Evolutionary conservation across 805 yeast species (phyloP).

Genomic region (Grigorovia yakushimaensis): DNA sequence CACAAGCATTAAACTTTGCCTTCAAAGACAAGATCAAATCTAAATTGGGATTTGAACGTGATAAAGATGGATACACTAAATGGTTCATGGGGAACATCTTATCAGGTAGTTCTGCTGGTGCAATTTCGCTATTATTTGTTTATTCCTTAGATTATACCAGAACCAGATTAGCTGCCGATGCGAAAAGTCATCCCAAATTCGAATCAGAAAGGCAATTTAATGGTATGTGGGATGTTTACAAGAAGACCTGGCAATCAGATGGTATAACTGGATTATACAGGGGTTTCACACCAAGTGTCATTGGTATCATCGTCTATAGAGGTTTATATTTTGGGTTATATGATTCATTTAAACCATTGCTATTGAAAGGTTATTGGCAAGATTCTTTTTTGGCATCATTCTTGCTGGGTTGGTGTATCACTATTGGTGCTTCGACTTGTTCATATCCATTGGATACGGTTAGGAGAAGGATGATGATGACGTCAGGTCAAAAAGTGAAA

Average conservation of each 20-base stretch:
- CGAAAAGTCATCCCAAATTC: constrained; percentile 40
- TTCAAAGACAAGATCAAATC: constrained; percentile 96
- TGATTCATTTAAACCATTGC: constrained; percentile 93
- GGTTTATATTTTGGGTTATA: constrained; percentile 97
- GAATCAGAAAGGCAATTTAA: constrained; percentile 75
- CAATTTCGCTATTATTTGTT: constrained; percentile 83
- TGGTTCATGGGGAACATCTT: constrained; percentile 96
- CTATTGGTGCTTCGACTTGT: constrained; percentile 97
- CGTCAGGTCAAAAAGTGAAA: constrained; percentile 97
- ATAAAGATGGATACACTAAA: constrained; percentile 65
- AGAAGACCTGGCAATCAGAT: constrained; percentile 88
- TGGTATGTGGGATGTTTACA: constrained; percentile 94
- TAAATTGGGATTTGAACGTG: constrained; percentile 95
- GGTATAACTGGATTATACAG: constrained; percentile 98
- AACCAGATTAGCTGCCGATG: constrained; percentile 96
- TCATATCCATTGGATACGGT: constrained; percentile 98
- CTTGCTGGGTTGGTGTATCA: constrained; percentile 95
- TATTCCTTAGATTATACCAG: constrained; percentile 95
- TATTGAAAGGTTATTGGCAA: constrained; percentile 88
- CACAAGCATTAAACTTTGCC: constrained; percentile 97
- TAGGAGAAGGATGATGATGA: constrained; percentile 99
- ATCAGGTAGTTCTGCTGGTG: constrained; percentile 97
- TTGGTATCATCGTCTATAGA: constrained; percentile 97
- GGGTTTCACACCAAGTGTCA: constrained; percentile 98
- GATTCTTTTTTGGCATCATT: constrained; percentile 92